Evolutionary conservation across 352 stramenopile genomes (phyloP).

Genomic region (Pilasporangium apinafurcum): DNA sequence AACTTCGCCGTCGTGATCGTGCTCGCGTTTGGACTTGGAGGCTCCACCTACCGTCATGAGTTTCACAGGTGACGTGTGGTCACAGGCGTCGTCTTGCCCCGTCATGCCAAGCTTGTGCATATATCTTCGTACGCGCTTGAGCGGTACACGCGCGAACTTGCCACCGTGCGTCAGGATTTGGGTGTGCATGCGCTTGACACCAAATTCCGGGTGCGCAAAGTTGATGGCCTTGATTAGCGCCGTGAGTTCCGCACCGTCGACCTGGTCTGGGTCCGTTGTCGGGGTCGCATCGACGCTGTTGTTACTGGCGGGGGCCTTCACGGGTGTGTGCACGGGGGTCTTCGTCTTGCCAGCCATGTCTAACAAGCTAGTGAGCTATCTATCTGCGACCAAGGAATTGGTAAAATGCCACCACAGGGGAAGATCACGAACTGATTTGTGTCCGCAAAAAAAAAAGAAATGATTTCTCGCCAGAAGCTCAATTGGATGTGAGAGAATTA

Average conservation of each 20-base stretch:
- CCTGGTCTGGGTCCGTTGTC: slow-evolving; percentile 15
- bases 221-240: slow-evolving; percentile 86
- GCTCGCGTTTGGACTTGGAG: slow-evolving; percentile 52
- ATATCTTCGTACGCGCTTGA: slow-evolving; percentile 83
- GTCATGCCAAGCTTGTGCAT: slow-evolving; percentile 74
- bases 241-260: slow-evolving; percentile 73
- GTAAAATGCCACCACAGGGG: not conserved
- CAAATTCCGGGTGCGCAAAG: slow-evolving; percentile 77
- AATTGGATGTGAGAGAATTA: not conserved
- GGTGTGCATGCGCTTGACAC: slow-evolving; percentile 78
- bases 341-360: slow-evolving; percentile 5
- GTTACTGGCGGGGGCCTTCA: too few relatives aligned
- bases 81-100: slow-evolving; percentile 9
- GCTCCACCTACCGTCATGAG: slow-evolving; percentile 80
- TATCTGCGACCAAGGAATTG: too few relatives aligned
- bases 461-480: not conserved
- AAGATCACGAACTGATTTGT: slow-evolving; percentile 2
- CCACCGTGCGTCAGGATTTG: slow-evolving; percentile 71
- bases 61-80: slow-evolving; percentile 35
- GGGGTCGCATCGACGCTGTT: slow-evolving; percentile 19
- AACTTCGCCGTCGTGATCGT: slow-evolving; percentile 1
- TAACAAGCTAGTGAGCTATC: too few relatives aligned
- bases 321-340: not conserved
- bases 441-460: not conserved
- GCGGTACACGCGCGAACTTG: slow-evolving; percentile 65